Evolutionary conservation across 2,329 filamentous ascomycete genomes (phyloP).

Genomic region (Thermochaetoides dissita): DNA sequence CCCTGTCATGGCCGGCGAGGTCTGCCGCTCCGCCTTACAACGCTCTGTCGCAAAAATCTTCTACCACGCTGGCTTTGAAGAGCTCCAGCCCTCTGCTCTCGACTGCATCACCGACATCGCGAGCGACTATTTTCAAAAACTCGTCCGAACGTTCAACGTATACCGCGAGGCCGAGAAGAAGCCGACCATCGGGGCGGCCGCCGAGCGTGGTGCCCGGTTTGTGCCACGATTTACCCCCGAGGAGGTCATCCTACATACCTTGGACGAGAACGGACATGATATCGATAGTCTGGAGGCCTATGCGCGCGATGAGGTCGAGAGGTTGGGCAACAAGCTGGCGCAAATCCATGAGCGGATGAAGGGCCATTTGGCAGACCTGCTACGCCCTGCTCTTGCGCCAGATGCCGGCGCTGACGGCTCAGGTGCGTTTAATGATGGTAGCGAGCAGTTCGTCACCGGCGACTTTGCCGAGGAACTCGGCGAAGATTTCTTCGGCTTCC

Average conservation of each 20-base stretch:
- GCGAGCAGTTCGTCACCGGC: constrained; percentile 89
- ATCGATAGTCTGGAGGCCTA: constrained; percentile 72
- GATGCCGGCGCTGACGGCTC: constrained; percentile 73
- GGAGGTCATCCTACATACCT: constrained; percentile 73
- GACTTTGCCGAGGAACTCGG: constrained; percentile 97
- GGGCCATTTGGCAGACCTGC: constrained; percentile 75
- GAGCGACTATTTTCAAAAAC: constrained; percentile 75
- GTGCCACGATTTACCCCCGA: constrained; percentile 65
- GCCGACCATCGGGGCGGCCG: constrained; percentile 30
- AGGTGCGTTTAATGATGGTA: constrained; percentile 87
- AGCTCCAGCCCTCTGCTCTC: constrained; percentile 86
- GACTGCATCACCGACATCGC: constrained; percentile 84
- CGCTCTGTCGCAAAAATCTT: constrained; percentile 88
- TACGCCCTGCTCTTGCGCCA: constrained; percentile 66
- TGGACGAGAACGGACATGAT: constrained; percentile 73
- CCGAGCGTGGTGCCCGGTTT: constrained; percentile 28
- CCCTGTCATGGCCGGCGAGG: constrained; percentile 69
- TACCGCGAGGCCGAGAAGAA: constrained; percentile 77
- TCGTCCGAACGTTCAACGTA: constrained; percentile 63
- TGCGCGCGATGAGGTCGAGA: constrained; percentile 85
- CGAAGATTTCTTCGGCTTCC: constrained; percentile 98
- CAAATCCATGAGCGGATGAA: constrained; percentile 93
- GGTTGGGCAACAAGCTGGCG: constrained; percentile 62
- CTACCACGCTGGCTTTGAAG: constrained; percentile 92
- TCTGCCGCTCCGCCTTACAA: constrained; percentile 72